Percentiles rank a stretch among this genome's conserved stretches.
Evolutionary conservation across 352 stramenopile genomes (phyloP).

Genomic region (Phytophthora pistaciae): DNA sequence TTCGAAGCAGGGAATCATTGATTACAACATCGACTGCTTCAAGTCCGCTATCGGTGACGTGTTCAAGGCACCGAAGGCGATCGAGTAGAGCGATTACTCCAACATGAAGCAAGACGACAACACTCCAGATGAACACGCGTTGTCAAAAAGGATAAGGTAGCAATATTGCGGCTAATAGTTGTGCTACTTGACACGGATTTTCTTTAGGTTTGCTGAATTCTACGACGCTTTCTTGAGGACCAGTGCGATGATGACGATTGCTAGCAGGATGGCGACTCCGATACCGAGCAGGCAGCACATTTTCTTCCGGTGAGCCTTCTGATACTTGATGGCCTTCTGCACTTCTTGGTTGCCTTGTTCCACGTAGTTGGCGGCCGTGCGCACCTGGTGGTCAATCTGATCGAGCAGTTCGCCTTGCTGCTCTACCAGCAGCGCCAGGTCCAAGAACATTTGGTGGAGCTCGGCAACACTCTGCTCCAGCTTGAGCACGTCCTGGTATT

Average conservation of each 20-base stretch:
- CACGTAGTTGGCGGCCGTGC: slow-evolving; percentile 96
- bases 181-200: slow-evolving; percentile 13
- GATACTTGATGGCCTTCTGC: slow-evolving; percentile 95
- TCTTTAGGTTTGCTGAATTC: slow-evolving; percentile 3
- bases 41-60: slow-evolving; percentile 94
- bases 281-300: slow-evolving; percentile 93
- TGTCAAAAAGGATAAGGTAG: slow-evolving; percentile 17
- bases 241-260: slow-evolving; percentile 78
- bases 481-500: slow-evolving; percentile 98
- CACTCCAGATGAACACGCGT: not conserved
- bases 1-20: slow-evolving; percentile 98
- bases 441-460: slow-evolving; percentile 99
- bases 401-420: slow-evolving; percentile 98
- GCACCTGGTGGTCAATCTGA: slow-evolving; percentile 97
- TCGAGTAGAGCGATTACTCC: slow-evolving; percentile 34
- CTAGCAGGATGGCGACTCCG: slow-evolving; percentile 79
- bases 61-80: slow-evolving; percentile 79
- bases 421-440: slow-evolving; percentile 98
- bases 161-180: slow-evolving; percentile 18
- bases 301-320: slow-evolving; percentile 97
- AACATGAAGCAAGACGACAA: not conserved
- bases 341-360: slow-evolving; percentile 97
- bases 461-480: slow-evolving; percentile 97
- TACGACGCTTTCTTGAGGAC: slow-evolving; percentile 62
- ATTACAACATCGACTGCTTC: slow-evolving; percentile 99